Evolutionary conservation across 306 rosid genomes (phyloP).

Genomic region (Canavalia ensiformis): DNA sequence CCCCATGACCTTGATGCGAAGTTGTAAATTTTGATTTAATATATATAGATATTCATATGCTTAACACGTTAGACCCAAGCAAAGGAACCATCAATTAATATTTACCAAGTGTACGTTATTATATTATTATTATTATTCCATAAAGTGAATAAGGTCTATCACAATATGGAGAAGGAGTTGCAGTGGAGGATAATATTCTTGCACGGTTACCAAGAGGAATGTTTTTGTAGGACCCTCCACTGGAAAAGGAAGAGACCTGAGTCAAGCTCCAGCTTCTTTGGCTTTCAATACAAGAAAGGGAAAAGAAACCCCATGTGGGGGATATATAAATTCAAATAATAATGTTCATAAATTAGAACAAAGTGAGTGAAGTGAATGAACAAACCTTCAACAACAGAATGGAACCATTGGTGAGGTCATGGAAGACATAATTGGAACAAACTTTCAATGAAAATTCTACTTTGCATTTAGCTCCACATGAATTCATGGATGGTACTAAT

Average conservation of each 20-base stretch:
- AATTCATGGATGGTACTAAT: too few species aligned
- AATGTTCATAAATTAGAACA: slow-evolving; percentile 48
- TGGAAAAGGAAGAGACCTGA: slow-evolving; percentile 44
- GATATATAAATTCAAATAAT: slow-evolving; percentile 39
- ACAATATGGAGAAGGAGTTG: slow-evolving; percentile 43
- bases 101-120: neutral
- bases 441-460: neutral
- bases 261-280: slow-evolving; percentile 53
- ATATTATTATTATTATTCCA: slow-evolving; percentile 20
- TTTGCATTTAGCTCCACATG: neutral
- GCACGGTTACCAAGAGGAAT: slow-evolving; percentile 73
- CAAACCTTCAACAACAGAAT: slow-evolving; percentile 19
- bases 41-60: slow-evolving; percentile 17
- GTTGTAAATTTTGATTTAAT: slow-evolving; percentile 28
- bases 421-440: slow-evolving; percentile 44
- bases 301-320: slow-evolving; percentile 44
- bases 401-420: slow-evolving; percentile 30
- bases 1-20: slow-evolving; percentile 21
- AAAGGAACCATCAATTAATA: neutral
- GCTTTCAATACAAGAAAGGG: slow-evolving; percentile 55
- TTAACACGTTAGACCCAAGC: slow-evolving; percentile 40
- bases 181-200: slow-evolving; percentile 59
- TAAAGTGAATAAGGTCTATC: slow-evolving; percentile 38
- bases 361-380: slow-evolving; percentile 27
- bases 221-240: slow-evolving; percentile 72